Conservation (phyloP, 1,139 yeast species). For the Casaregolazyma suthepensis region DNA sequence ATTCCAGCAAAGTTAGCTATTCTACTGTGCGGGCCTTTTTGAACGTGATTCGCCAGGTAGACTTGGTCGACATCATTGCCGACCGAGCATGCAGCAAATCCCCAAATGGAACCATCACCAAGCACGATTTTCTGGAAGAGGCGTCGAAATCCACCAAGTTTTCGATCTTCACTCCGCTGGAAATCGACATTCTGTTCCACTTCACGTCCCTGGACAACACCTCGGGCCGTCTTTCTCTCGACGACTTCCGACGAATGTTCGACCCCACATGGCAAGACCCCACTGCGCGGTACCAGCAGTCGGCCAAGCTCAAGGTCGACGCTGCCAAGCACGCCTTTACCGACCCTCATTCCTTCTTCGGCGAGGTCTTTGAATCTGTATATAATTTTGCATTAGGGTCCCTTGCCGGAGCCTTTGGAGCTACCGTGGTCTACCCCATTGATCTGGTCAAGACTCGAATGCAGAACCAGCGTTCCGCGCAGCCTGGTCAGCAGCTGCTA, state of each 20-base stretch:
- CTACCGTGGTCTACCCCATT: slow-evolving; percentile 96
- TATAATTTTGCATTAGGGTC: slow-evolving; percentile 90
- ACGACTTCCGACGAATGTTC: slow-evolving; percentile 38
- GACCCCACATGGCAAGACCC: slow-evolving; percentile 42
- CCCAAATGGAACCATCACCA: slow-evolving; percentile 35
- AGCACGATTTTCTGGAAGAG: slow-evolving; percentile 35
- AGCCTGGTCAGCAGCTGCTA: slow-evolving; percentile 44
- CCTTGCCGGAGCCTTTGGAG: slow-evolving; percentile 96
- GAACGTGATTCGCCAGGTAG: slow-evolving; percentile 38
- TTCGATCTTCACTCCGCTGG: slow-evolving; percentile 41
- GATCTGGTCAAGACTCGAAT: slow-evolving; percentile 94
- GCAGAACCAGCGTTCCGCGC: slow-evolving; percentile 83
- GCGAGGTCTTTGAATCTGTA: slow-evolving; percentile 66
- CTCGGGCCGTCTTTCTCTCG: slow-evolving; percentile 34
- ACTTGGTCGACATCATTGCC: slow-evolving; percentile 38
- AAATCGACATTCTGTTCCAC: slow-evolving; percentile 40
- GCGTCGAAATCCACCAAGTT: slow-evolving; percentile 38
- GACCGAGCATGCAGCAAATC: slow-evolving; percentile 29
- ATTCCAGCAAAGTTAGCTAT: slow-evolving; percentile 35
- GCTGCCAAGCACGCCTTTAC: slow-evolving; percentile 39
- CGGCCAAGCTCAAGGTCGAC: slow-evolving; percentile 31
- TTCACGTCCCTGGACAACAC: slow-evolving; percentile 35
- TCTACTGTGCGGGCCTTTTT: slow-evolving; percentile 41
- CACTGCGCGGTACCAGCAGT: slow-evolving; percentile 30
- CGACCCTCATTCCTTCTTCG: slow-evolving; percentile 35